A percentile compares a stretch with the other conserved stretches of the same genome.
Evolutionary conservation across 75 land plant species (phyloP).

Genomic region (Isoetes taiwanensis): DNA sequence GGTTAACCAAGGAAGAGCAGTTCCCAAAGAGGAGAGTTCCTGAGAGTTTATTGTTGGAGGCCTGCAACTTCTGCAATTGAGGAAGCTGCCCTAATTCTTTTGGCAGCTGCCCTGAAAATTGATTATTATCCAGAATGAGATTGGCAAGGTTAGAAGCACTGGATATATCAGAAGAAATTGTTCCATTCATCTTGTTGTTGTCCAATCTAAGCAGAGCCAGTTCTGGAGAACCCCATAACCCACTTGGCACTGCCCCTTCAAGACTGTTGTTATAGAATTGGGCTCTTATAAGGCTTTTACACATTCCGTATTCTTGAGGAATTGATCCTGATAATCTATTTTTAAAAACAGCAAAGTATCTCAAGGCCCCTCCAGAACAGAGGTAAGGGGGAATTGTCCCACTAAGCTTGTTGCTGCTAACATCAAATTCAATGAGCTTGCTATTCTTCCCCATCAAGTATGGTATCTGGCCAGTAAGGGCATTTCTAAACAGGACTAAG

Average conservation of each 20-base stretch:
- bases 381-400: background rate
- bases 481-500: slow-evolving; percentile 15
- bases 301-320: background rate
- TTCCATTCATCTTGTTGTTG: background rate
- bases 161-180: background rate
- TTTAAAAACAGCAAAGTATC: background rate
- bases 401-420: slow-evolving; percentile 10
- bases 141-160: background rate
- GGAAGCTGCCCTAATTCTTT: background rate
- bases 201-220: background rate
- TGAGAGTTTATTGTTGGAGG: slow-evolving; percentile 29
- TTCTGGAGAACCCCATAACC: background rate
- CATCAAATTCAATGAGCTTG: slow-evolving; percentile 33
- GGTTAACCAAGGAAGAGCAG: too few species aligned
- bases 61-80: slow-evolving; percentile 15
- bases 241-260: background rate
- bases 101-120: background rate
- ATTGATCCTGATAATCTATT: background rate
- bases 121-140: background rate
- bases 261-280: background rate
- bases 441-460: slow-evolving; percentile 31
- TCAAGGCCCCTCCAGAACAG: background rate
- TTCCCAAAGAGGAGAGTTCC: too few species aligned
- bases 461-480: slow-evolving; percentile 10
- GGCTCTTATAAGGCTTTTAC: background rate